A percentile compares a stretch with the other conserved stretches of the same genome.
Evolutionary conservation across 2,329 filamentous ascomycete species (phyloP).

Genomic region (Colletotrichum tanaceti): DNA sequence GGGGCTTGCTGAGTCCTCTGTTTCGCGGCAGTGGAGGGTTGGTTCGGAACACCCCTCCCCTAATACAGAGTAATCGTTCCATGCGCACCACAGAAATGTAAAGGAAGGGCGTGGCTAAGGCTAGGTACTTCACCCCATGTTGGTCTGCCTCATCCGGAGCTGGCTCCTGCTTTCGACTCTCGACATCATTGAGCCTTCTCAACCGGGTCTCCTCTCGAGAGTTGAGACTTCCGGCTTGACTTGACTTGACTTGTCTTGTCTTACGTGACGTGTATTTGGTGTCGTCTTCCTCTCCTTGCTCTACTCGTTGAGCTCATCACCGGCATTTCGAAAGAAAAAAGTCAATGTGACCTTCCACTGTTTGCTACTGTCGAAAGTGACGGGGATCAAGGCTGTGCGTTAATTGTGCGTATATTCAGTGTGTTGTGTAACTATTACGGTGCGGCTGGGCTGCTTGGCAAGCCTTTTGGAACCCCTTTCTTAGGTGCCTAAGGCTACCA

Average conservation of each 20-base stretch:
- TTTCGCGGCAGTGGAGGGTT: conserved; percentile 23
- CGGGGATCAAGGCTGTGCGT: no score
- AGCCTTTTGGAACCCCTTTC: no score
- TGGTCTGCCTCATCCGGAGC: conserved; percentile 8
- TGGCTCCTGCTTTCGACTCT: conserved; percentile 13
- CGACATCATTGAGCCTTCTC: not conserved
- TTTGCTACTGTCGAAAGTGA: no score
- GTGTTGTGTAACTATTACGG: no score
- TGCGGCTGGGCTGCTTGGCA: no score
- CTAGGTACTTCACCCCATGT: not conserved
- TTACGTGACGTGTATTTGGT: conserved; percentile 3
- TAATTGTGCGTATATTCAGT: no score
- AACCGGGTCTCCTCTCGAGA: not conserved
- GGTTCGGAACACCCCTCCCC: conserved; percentile 20
- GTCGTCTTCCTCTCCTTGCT: not conserved
- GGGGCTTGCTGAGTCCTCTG: conserved; percentile 18
- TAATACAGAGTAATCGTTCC: not conserved
- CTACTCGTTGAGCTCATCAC: not conserved
- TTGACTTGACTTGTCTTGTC: not conserved
- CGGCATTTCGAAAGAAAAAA: not conserved
- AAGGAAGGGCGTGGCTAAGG: not conserved
- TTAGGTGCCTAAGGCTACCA: no score
- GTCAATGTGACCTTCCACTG: no score
- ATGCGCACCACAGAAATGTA: not conserved
- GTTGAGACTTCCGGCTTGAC: conserved; percentile 1